A percentile compares a stretch with the other conserved stretches of the same genome.
Evolutionary conservation across 2,329 filamentous ascomycete species (phyloP).

Genomic region (Fusarium hostae): DNA sequence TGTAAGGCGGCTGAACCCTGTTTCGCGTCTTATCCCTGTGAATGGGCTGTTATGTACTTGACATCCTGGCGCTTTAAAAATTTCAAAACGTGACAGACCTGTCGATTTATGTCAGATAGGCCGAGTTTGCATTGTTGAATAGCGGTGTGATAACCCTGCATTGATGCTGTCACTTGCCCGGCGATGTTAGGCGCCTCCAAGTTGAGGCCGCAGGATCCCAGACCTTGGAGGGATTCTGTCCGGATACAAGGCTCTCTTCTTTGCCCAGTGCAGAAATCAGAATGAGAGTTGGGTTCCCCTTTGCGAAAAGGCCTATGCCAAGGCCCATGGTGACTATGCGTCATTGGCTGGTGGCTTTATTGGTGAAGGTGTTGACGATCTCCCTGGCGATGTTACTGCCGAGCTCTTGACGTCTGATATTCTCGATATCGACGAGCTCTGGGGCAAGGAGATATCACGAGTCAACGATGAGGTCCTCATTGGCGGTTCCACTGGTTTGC

Average conservation of each 20-base stretch:
- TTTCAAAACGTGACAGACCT: too few relatives aligned
- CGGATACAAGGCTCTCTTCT: conserved; percentile 80
- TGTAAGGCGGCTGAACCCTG: too few relatives aligned
- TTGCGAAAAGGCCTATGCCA: conserved; percentile 85
- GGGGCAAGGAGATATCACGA: conserved; percentile 81
- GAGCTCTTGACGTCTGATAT: conserved; percentile 77
- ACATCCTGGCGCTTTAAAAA: too few relatives aligned
- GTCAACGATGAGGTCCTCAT: conserved; percentile 85
- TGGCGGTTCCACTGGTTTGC: conserved; percentile 72
- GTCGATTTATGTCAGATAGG: too few relatives aligned
- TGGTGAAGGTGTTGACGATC: conserved; percentile 68
- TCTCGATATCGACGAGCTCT: conserved; percentile 82
- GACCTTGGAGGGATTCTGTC: too few relatives aligned
- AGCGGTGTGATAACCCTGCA: too few relatives aligned
- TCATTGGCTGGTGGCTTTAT: conserved; percentile 78
- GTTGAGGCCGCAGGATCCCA: too few relatives aligned
- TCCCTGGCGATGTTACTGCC: conserved; percentile 76
- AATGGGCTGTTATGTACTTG: too few relatives aligned
- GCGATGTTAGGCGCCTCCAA: too few relatives aligned
- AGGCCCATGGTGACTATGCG: conserved; percentile 81
- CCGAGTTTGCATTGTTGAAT: too few relatives aligned
- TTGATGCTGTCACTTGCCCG: too few relatives aligned
- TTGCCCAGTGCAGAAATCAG: conserved; percentile 77
- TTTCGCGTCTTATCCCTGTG: too few relatives aligned
- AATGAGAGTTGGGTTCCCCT: conserved; percentile 87